Percentiles rank a stretch among this genome's conserved stretches.
Evolutionary conservation across 78 protist genomes (phyloP).

Genomic region (Anaeramoeba flamelloides): DNA sequence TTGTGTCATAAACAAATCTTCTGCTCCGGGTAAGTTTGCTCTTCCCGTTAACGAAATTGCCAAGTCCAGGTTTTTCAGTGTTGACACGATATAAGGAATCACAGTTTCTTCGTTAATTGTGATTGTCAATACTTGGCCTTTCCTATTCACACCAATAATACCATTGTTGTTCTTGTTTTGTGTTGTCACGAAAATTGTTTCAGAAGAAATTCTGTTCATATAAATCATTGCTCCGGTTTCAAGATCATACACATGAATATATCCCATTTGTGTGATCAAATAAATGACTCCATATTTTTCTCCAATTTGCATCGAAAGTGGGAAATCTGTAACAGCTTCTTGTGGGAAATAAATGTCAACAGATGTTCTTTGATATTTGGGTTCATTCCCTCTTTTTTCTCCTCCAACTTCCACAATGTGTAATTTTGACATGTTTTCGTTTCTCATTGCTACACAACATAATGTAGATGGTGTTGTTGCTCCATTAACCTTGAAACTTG

Average conservation of each 20-base stretch:
- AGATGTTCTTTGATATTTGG: too few relatives aligned
- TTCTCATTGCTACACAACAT: slow-evolving; percentile 54
- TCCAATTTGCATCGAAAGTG: neutral
- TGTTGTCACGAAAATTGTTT: slow-evolving; percentile 75
- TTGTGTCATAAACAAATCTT: slow-evolving; percentile 55
- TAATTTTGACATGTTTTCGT: too few relatives aligned
- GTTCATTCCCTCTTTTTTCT: too few relatives aligned
- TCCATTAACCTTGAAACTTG: slow-evolving; percentile 39
- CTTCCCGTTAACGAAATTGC: slow-evolving; percentile 73
- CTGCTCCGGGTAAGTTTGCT: slow-evolving; percentile 82
- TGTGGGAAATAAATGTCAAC: slow-evolving; percentile 63
- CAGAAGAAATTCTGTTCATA: slow-evolving; percentile 60
- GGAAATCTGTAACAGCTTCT: slow-evolving; percentile 74
- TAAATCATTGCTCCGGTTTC: slow-evolving; percentile 61
- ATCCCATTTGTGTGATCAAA: slow-evolving; percentile 81
- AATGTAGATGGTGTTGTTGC: slow-evolving; percentile 42
- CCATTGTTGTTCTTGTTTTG: slow-evolving; percentile 49
- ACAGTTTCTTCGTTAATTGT: slow-evolving; percentile 65
- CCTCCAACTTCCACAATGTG: too few relatives aligned
- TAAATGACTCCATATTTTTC: slow-evolving; percentile 6
- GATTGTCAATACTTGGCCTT: slow-evolving; percentile 52
- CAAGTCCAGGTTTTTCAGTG: slow-evolving; percentile 50
- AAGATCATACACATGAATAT: slow-evolving; percentile 67
- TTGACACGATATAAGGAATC: slow-evolving; percentile 58
- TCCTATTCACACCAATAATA: slow-evolving; percentile 64